Conservation (phyloP, 371 early-diverging fungal genomes). For the Dichotomocladium elegans region DNA sequence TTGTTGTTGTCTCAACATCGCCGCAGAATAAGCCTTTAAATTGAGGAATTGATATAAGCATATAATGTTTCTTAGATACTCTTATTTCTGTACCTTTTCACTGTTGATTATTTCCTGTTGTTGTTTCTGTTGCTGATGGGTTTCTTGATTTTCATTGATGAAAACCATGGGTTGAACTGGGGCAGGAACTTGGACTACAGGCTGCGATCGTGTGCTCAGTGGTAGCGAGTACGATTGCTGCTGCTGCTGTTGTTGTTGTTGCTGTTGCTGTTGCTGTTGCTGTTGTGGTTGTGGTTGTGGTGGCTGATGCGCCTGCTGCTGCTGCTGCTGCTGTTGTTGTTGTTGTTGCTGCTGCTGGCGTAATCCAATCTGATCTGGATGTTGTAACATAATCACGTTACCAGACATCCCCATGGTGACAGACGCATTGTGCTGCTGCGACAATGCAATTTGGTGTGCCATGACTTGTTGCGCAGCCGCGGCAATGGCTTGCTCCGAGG, state of each 20-base stretch:
- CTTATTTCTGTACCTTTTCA: slow-evolving; percentile 8
- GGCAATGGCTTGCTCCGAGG: slow-evolving; percentile 12
- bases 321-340: not conserved
- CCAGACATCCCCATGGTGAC: not conserved
- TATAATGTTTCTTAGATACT: not conserved
- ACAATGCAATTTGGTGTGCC: slow-evolving; percentile 12
- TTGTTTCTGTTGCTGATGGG: not conserved
- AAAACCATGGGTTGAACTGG: not conserved
- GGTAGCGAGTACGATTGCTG: no score
- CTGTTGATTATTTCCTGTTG: not conserved
- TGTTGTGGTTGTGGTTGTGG: no score
- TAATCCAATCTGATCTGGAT: slow-evolving; percentile 6
- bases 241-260: not conserved
- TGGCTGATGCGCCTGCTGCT: not conserved
- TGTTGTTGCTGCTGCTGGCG: slow-evolving; percentile 8
- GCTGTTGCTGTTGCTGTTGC: no score
- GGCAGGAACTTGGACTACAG: no score
- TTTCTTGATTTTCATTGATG: slow-evolving; percentile 1
- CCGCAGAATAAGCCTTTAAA: not conserved
- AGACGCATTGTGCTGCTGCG: slow-evolving; percentile 1
- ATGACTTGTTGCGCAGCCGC: slow-evolving; percentile 14
- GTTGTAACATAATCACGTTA: slow-evolving; percentile 11
- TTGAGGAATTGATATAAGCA: not conserved
- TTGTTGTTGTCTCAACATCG: not conserved
- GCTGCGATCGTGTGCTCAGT: no score